Base-by-base conservation (phyloP, 1,284 basidiomycete species). In the Pterulicium gracile region DNA sequence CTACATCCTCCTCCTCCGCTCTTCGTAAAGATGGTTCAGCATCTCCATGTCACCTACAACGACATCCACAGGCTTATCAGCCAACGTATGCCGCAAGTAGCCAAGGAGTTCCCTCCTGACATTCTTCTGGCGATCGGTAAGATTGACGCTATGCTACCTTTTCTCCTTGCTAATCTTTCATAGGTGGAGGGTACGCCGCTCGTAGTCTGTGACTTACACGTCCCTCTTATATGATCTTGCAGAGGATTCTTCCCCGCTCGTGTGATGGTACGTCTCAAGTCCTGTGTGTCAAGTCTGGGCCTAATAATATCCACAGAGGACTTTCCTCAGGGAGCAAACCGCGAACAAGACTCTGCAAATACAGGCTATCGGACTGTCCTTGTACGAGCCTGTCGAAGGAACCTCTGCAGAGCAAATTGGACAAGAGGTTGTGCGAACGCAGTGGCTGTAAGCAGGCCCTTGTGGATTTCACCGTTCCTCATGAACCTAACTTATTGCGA, bases 231-330 rank as follows among this genome's bases (percentile, higher is more conserved):
- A 48, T 52, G 54, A 47, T 44, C 51, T 47, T 52, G 46, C 61
- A 87, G 92, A 44, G 92, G 92, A 34, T 95, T 95, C 69, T 92
- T 95, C 66, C 92, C 93, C 42, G 91, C 93, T 20, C 85, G 92
- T 51, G 88, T 95, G 45, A 75, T 95, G 73, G 86, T 85, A 54
- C 54, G 70, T 56, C 24, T 40, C 32, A 45, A 42, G 45, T 50
- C 21, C 44, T 23, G 44, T 42, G 36, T 46, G 41, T n/a, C 44
- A 36, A 21, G 36, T 42, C 13, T 22, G 39, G 15, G 47, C 52
- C 40, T 24, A 40, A 47, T 42, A 24, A 45, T n/a, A 17, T 44
- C 41, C 47, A 17, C 44, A 88, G 79, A 81, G 93, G 43, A 94
- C 92, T 0, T 93, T 93, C 67, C 67, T 94, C 53, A 88, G 91